These are phyloP conservation scores for Dispira parvispora DNA, from an alignment of 192 early-diverging fungal species.

Conservation along the genomic window DNA sequence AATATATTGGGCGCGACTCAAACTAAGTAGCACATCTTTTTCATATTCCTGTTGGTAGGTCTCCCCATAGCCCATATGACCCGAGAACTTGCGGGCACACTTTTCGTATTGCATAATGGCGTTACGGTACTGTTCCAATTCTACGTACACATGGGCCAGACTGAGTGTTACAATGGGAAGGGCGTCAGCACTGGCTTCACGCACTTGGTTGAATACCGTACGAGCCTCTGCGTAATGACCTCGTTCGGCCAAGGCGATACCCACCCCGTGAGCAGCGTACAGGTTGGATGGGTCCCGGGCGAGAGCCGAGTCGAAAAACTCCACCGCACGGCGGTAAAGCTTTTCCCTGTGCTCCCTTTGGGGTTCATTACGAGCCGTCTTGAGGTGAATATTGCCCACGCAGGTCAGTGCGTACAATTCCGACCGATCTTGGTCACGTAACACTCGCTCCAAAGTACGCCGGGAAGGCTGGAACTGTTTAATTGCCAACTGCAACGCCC, in stretches of 20 bases:
- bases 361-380: conserved; percentile 32
- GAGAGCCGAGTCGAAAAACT: conserved; percentile 67
- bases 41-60: conserved; percentile 13
- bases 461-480: conserved; percentile 47
- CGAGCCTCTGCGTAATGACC: conserved; percentile 39
- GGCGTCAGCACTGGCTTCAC: conserved; percentile 31
- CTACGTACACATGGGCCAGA: conserved; percentile 57
- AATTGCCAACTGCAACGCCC: conserved; percentile 39
- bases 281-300: conserved; percentile 48
- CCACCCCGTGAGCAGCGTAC: conserved; percentile 73
- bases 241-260: conserved; percentile 63
- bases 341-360: conserved; percentile 12
- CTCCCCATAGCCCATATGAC: no score
- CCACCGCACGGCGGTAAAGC: conserved; percentile 49
- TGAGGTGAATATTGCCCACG: conserved; percentile 66
- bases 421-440: conserved; percentile 58
- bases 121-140: conserved; percentile 52
- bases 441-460: conserved; percentile 57
- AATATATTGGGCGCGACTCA: conserved; percentile 28
- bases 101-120: conserved; percentile 54
- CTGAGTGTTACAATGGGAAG: conserved; percentile 42
- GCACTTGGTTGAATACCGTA: conserved; percentile 45
- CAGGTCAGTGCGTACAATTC: conserved; percentile 62
- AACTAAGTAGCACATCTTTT: conserved; percentile 21
- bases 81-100: conserved; percentile 31